Evolutionary conservation across 2,329 filamentous ascomycete genomes (phyloP).

Genomic region (Lasiodiplodia sp.): DNA sequence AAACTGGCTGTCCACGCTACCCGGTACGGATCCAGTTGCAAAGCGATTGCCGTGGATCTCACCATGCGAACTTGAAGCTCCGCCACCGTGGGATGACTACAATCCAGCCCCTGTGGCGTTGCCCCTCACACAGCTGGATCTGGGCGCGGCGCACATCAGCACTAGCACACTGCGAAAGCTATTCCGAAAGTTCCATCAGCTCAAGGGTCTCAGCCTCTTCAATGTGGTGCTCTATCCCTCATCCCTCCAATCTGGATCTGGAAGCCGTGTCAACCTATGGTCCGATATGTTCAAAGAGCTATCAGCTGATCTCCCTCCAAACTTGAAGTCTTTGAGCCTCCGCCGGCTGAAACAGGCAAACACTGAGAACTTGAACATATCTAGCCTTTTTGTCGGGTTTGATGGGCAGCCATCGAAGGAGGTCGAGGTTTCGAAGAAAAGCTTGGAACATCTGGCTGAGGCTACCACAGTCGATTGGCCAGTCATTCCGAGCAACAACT

Average conservation of each 20-base stretch:
- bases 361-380: neutral
- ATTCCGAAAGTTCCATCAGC: neutral
- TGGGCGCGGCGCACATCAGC: neutral
- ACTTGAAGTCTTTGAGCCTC: neutral
- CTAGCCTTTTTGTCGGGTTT: neutral
- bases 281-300: neutral
- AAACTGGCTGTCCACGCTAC: neutral
- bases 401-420: neutral
- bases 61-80: neutral
- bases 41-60: neutral
- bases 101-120: constrained; percentile 2
- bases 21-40: neutral
- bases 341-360: neutral
- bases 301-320: neutral
- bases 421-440: neutral
- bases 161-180: neutral
- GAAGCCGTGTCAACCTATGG: neutral
- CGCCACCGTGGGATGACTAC: neutral
- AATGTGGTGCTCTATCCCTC: neutral
- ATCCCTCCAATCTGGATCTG: neutral
- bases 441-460: neutral
- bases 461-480: neutral
- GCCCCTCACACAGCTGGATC: neutral
- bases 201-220: neutral
- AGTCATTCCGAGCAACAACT: neutral